Base-by-base conservation (phyloP, 2,329 filamentous ascomycete genomes). In the Exophiala sp. region DNA sequence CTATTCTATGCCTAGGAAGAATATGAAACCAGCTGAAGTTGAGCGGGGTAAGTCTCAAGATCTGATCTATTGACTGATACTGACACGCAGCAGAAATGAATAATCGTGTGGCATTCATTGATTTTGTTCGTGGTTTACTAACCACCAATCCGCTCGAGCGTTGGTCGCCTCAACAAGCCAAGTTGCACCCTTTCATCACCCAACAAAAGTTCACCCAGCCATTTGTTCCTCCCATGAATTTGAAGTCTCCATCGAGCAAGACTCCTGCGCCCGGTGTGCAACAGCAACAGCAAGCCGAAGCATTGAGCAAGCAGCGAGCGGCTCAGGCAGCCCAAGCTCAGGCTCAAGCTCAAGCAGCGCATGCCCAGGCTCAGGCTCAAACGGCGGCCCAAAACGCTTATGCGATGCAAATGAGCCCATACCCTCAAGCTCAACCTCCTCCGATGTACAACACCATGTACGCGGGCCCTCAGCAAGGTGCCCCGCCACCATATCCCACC, bases 101-200 rank as follows among this genome's bases (percentile, higher is more conserved):
- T 68, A 99, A 99, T 68, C 87, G 94, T 41, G 84, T 95, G 58
- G 91, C 94, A 3, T 99, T 99, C 66, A 99, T 97, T 68, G 94
- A 99, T 71, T 99, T 99, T 65, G 94, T 97, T 20, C 85, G 94
- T 62, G 94, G 94, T 11, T 74, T 99, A 36, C 77, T 99, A 53
- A 95, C 88, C 56, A 95, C 96, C 68, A 99, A 96, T 68, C 94
- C 94, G 2, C 80, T 99, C 33, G 94, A 99, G 72, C 79, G 94
- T 69, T 99, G 94, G 94, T 96, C 94, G 3, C 94, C 94, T 5
- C 92, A 96, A 67, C 94, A 99, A 73, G 94, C 94, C 33, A 96
- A 96, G 69, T 77, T 96, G 55, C 94, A 99, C 68, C 94, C 94
- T 0, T 99, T 99, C 72, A 99, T 99, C 68, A 99, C 94, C 0